A percentile compares a stretch with the other conserved stretches of the same genome.
Evolutionary conservation across 345 rosid genomes (phyloP).

Genomic region (Geranium brycei): DNA sequence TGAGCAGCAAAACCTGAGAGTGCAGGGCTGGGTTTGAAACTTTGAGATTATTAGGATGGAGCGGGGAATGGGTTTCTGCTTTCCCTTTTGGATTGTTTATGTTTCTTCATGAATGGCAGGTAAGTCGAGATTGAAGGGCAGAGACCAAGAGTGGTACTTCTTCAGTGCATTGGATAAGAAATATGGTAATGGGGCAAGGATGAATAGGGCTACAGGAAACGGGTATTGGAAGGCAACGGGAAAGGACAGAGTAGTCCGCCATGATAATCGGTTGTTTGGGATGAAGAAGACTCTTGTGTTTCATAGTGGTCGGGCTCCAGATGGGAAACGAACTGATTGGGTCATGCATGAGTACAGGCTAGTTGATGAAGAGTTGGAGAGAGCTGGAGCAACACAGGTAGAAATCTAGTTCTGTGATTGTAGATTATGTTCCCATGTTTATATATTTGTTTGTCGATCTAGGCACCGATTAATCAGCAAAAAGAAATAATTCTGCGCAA

Average conservation of each 20-base stretch:
- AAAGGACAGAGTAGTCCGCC: constrained; percentile 31
- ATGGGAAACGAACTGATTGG: constrained; percentile 63
- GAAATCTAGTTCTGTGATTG: constrained; percentile 5
- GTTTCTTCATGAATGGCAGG: not conserved
- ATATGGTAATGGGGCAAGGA: constrained; percentile 50
- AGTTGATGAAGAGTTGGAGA: constrained; percentile 41
- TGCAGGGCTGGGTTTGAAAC: too few species aligned
- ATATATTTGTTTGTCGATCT: not conserved
- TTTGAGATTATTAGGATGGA: too few species aligned
- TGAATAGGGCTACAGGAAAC: constrained; percentile 44
- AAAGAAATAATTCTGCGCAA: too few species aligned
- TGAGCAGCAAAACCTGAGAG: too few species aligned
- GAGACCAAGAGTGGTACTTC: constrained; percentile 75
- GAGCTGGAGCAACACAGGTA: constrained; percentile 35
- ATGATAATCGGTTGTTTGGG: constrained; percentile 30
- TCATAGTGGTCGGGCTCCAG: constrained; percentile 50
- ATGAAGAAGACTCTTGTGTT: constrained; percentile 61
- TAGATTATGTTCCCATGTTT: not conserved
- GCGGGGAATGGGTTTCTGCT: not conserved
- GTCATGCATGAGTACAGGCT: constrained; percentile 73
- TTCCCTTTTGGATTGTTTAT: not conserved
- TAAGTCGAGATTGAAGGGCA: constrained; percentile 43
- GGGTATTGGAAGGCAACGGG: constrained; percentile 79
- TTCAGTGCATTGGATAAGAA: constrained; percentile 66
- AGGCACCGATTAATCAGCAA: too few species aligned